Evolutionary conservation across 441 rosid species (phyloP).

Genomic region (Codiaeum variegatum): DNA sequence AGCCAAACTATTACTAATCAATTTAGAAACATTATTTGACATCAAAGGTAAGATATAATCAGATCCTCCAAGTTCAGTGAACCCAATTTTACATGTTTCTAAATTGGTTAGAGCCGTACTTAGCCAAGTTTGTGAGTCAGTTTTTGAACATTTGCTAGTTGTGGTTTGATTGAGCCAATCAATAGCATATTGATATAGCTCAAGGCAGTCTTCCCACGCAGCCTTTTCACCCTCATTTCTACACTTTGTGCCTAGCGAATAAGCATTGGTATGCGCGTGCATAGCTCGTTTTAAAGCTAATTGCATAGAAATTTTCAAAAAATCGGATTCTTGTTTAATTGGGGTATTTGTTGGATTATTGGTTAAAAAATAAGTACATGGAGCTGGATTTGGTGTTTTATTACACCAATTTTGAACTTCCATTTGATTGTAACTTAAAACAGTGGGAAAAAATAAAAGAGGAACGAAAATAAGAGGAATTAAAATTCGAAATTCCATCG

Average conservation of each 20-base stretch:
- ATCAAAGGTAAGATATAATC: slow-evolving; percentile 52
- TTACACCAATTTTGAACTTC: slow-evolving; percentile 49
- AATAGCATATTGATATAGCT: slow-evolving; percentile 48
- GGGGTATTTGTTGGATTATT: slow-evolving; percentile 10
- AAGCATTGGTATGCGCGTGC: slow-evolving; percentile 29
- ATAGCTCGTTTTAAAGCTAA: slow-evolving; percentile 37
- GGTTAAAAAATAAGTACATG: slow-evolving; percentile 35
- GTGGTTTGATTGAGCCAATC: slow-evolving; percentile 51
- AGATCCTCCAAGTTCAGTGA: slow-evolving; percentile 51
- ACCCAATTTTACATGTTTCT: slow-evolving; percentile 69
- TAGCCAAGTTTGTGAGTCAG: slow-evolving; percentile 81
- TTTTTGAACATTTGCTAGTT: slow-evolving; percentile 28
- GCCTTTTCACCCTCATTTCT: slow-evolving; percentile 42
- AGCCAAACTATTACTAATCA: slow-evolving; percentile 59
- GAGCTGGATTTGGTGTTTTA: slow-evolving; percentile 43
- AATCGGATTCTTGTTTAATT: slow-evolving; percentile 33
- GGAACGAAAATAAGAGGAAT: slow-evolving; percentile 26
- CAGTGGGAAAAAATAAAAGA: slow-evolving; percentile 31
- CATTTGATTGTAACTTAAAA: slow-evolving; percentile 29
- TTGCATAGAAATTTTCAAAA: slow-evolving; percentile 31
- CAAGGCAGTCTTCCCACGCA: slow-evolving; percentile 80
- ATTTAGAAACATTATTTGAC: slow-evolving; percentile 54
- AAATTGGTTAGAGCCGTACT: slow-evolving; percentile 75
- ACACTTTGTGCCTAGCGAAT: slow-evolving; percentile 36
- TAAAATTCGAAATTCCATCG: slow-evolving; percentile 33